Evolutionary conservation across 1,139 yeast species (phyloP), one percentile per base, ranked within the genome.

Genomic region (Geotrichum siamense): DNA sequence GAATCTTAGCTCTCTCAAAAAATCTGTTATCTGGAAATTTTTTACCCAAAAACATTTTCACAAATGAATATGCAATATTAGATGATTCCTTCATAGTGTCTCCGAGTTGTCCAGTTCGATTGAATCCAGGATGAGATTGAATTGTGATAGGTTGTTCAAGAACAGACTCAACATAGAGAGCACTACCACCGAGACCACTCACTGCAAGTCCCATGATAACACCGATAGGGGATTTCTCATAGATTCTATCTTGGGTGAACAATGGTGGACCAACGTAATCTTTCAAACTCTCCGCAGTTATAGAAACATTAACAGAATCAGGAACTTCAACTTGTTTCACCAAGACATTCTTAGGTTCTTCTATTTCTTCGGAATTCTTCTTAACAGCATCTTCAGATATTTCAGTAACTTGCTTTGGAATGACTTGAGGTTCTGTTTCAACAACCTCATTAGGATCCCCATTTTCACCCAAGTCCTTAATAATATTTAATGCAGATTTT

Each of bases 51-150:
- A 69, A 86, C 85, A 82, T 87, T 59, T 83, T 82, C 21, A 95
- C 77, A 63, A 84, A 89, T 1, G 97, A 84, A 62, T 87, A 89
- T 1, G 98, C 95, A 59, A 93, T 81, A 44, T 84, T 76, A 1
- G 96, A 83, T 3, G 96, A 85, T 67, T 91, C 98, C 59, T 86
- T 87, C 96, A 91, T 91, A 33, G 91, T 96, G 57, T 91, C 97
- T 53, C 95, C 96, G 53, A 93, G 74, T 60, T 87, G 89, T 55
- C 99, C 99, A 3, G 99, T 93, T 31, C 89, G 70, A 47, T 77
- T 78, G 47, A 82, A 63, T 29, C 71, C 64, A 3, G 71, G 64
- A n/a, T 38, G 39, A 2, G 51, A 48, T 9, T 45, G 42, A 5
- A 12, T 26, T 2, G 76, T 75, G 45, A 87, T 71, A 0, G 95